Base-by-base conservation (phyloP, 2,329 filamentous ascomycete species). In the Incumbomyces lentus region DNA sequence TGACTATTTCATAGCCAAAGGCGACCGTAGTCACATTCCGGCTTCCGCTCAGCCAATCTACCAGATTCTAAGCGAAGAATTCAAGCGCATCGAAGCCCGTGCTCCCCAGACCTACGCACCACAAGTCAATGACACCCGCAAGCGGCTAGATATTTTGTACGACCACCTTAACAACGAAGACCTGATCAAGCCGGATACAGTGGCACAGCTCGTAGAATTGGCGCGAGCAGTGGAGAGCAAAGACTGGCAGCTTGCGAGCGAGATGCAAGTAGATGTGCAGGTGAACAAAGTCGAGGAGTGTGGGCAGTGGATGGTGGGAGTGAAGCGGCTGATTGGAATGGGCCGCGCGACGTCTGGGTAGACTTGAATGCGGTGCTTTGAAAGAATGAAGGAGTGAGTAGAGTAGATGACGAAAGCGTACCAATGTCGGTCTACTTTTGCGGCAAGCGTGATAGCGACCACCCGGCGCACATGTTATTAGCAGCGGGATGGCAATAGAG, bases 81-180 rank as follows among this genome's bases (percentile, higher is more conserved):
- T 96, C 79, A 82, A 90, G 58, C 84, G 88, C 30, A 85, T 98
- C 46, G 89, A 89, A 49, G 70, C 81, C 29, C 84, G 86, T 56
- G 92, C 92, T 1, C 92, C 92, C 14, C 72, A 82, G n/a, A 81
- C 82, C 13, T 95, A 92, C 68, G 82, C 86, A 52, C 76, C 81
- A 12, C 89, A 96, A 63, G 88, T 98, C 16, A 85, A 87, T 58
- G 92, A 96, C 62, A 92, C 89, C 2, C 86, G 95, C 63, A 95
- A 95, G 68, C 81, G 92, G 22, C 75, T 98, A 49, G 86, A 85
- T 58, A 81, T 95, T 41, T 72, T 98, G n/a, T 96, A 95, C 63
- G 90, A 98, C 61, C 88, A 95, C 64, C 73, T 98, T 39, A 98
- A 96, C 74, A 96, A 96, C 55, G 84, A 89, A 60, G 89, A 96